Evolutionary conservation across 768 basidiomycete species (phyloP), one percentile per base, ranked within the genome.

Genomic region (Termitomyces sp.): DNA sequence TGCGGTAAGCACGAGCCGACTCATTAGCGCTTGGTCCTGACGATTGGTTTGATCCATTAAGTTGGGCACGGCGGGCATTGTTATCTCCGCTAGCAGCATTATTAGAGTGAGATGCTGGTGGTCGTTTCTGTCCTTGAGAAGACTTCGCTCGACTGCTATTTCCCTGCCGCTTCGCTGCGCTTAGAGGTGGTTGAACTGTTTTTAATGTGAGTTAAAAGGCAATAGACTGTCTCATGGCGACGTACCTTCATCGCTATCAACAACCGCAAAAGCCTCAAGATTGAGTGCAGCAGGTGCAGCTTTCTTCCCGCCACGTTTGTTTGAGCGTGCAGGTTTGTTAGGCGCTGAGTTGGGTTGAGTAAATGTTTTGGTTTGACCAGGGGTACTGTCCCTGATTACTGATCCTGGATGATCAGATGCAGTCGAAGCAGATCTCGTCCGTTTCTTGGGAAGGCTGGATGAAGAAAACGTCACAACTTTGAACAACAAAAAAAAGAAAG

Each of bases 341-440:
- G 67, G 59, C 30, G 72, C 67, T n/a, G 73, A 67, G 13, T 72
- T 64, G 18, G 72, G 56, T 24, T 63, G 74, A n/a, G 66, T 57
- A 2, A 63, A 52, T 4, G 63, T 54, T 64, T 72, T 74, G 45
- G 65, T 63, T 35, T 68, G 57, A 54, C 60, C 55, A 63, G 74
- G 74, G 2, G 79, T 76, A 11, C 82, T 81, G 45, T 78, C 78
- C 49, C 72, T 73, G 18, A 68, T 69, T 20, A 71, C 68, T 40
- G 76, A 70, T 46, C 66, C 72, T 56, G 76, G 74, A 30, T 72
- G 79, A 67, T 91, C 86, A 41, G 90, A 91, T 5, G 77, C 75
- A 40, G 79, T 84, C 30, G 90, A 92, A 48, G 84, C 81, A 44
- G 90, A 92, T 72, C 90, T 79, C 32, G 86, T 87, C 44, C 88